phyloP scores from a whole-genome alignment of 306 rosid species.

The Dryas alaskensis region DNA sequence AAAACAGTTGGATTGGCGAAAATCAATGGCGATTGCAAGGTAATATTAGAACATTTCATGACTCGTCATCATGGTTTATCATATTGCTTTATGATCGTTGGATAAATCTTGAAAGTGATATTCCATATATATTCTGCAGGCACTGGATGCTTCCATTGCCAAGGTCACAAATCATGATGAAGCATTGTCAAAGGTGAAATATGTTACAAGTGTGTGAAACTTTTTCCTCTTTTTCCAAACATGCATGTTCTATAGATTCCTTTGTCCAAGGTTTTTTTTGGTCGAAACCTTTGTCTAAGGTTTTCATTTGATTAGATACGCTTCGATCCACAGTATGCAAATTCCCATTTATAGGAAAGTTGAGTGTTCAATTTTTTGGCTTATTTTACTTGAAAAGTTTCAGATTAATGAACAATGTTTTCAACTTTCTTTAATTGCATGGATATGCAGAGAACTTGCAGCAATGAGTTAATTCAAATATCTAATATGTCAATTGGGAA shows the following conservation, averaged over 20 bases:
- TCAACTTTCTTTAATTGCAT: neutral
- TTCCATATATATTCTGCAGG: neutral
- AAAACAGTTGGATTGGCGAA: slow-evolving; percentile 22
- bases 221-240: neutral
- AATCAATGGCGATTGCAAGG: slow-evolving; percentile 17
- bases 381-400: neutral
- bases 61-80: neutral
- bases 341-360: slow-evolving; percentile 2
- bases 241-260: neutral
- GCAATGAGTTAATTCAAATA: neutral
- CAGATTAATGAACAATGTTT: neutral
- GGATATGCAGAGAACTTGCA: neutral
- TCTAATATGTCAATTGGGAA: neutral
- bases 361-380: neutral
- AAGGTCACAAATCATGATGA: slow-evolving; percentile 16
- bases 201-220: slow-evolving; percentile 5
- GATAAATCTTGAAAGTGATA: neutral
- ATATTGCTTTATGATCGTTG: neutral
- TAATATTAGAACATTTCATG: neutral
- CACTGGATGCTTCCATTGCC: slow-evolving; percentile 14
- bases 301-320: too few species aligned
- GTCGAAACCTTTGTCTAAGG: neutral
- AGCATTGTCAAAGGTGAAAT: slow-evolving; percentile 7
- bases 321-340: neutral
- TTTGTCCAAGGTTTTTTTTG: neutral